phyloP scores from a whole-genome alignment of 805 yeast species.

The Kuraishia hungarica region DNA sequence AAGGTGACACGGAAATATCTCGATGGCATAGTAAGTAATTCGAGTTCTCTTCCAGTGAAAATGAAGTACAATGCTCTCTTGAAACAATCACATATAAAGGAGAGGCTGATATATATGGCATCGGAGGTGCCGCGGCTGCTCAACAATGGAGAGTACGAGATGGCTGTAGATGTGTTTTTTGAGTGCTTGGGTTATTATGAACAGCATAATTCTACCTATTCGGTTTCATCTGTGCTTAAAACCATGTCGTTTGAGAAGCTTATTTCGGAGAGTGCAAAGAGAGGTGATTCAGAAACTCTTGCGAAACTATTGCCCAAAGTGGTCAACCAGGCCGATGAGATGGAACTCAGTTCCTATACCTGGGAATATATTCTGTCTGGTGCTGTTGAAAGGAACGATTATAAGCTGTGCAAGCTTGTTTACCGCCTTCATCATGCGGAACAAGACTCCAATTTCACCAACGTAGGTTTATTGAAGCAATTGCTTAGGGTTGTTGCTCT shows the following conservation, averaged over 20 bases:
- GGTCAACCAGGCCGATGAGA: neutral
- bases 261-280: conserved; percentile 10
- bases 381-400: neutral
- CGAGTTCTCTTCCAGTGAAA: neutral
- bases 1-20: neutral
- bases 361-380: neutral
- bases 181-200: conserved; percentile 2
- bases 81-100: neutral
- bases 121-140: conserved; percentile 11
- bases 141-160: conserved; percentile 12
- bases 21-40: neutral
- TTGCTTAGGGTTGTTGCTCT: neutral
- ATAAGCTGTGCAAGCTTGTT: neutral
- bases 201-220: neutral
- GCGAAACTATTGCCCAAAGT: conserved; percentile 7
- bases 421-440: neutral
- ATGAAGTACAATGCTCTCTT: neutral
- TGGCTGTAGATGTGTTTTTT: conserved; percentile 14
- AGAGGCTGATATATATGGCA: neutral
- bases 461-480: neutral
- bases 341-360: neutral
- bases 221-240: neutral
- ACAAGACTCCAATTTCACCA: neutral
- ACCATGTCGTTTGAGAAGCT: conserved; percentile 8
- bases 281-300: conserved; percentile 14